Evolutionary conservation across 352 stramenopile genomes (phyloP), one percentile per base, ranked within the genome.

Genomic region (Phytophthora citricola): DNA sequence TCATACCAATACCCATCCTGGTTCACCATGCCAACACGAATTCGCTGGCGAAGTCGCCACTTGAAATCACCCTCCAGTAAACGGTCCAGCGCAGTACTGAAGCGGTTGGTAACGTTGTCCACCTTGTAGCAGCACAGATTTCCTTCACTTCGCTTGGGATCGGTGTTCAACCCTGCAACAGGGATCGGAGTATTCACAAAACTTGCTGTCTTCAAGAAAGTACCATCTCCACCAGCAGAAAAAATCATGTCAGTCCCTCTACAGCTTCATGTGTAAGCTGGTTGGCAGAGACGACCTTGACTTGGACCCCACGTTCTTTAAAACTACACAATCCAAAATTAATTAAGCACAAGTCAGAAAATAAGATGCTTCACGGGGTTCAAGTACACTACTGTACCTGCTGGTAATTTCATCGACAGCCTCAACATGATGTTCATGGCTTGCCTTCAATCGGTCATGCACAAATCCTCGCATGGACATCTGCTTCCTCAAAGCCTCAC

Each of bases 391-490:
- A 51, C 20, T 50, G 14, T 73, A 89, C 79, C 75, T 91, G 10
- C 63, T 77, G 17, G 86, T 94, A 48, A 96, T 92, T 66, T 96
- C 88, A n/a, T 94, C 87, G 4, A 96, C 60, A 0, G 88, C 88
- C 60, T 92, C 81, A 4, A 94, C 74, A 57, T 96, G 88, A 68
- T 96, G 88, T 46, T 96, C 88, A 58, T 96, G 88, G 41, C 86
- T 96, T 2, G 86, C 85, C 48, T 93, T 93, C 31, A 96, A 71
- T 3, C 88, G 85, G 41, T 96, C 88, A 69, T 94, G 92, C 29
- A 96, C 76, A 58, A 96, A 96, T 31, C 88, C 88, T 55, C 88
- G 85, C 88, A 96, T 94, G 2, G 88, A 96, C 88, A 96, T 94
- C 76, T 96, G 86, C 78, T 96, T 96, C 24, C 87, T 83, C 44